Evolutionary conservation across 192 early-diverging fungal species (phyloP), one percentile per base, ranked within the genome.

Genomic region (Chytriomyces sp.): DNA sequence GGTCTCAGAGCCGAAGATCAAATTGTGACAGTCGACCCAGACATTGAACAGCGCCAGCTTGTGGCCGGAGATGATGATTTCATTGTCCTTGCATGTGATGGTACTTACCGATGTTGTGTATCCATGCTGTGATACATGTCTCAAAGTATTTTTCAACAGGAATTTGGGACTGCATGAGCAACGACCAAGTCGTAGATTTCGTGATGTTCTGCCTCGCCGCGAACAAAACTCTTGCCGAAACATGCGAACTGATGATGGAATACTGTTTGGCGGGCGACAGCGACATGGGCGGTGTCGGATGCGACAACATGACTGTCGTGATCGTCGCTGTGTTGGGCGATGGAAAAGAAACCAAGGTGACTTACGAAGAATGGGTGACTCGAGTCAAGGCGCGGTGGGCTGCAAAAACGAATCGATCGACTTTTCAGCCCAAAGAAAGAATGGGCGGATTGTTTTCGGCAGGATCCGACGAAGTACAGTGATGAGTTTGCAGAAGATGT

Each of bases 251-350:
- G 35, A 87, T 98, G 61, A 97, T 98, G 95, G 93, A 96, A 72
- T 82, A 87, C 65, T 98, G 98, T 76, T 86, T 99, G 70, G 96
- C 97, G 28, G 82, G 89, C 28, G 95, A 96, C 77, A 91, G 88
- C 76, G 96, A 96, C 47, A 84, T 94, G 69, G 93, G 92, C 64
- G 93, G 94, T 26, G 90, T 99, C 57, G 98, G 98, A 20, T 99
- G 97, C 84, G 98, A 99, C 84, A 99, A 99, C 84, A 99, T 99
- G 98, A 98, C 98, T 0, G 91, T 98, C 16, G 84, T 98, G 28
- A 94, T 99, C 48, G 90, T 95, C 8, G 98, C 87, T 6, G 80
- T 97, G 53, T 86, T 98, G 74, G 88, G 93, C 66, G 94, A 73
- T 60, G 71, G 71, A 8, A 62, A 61, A 16, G 71, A 48, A 18